Base-by-base conservation (phyloP, 306 rosid species). In the Crataegus laevigata region DNA sequence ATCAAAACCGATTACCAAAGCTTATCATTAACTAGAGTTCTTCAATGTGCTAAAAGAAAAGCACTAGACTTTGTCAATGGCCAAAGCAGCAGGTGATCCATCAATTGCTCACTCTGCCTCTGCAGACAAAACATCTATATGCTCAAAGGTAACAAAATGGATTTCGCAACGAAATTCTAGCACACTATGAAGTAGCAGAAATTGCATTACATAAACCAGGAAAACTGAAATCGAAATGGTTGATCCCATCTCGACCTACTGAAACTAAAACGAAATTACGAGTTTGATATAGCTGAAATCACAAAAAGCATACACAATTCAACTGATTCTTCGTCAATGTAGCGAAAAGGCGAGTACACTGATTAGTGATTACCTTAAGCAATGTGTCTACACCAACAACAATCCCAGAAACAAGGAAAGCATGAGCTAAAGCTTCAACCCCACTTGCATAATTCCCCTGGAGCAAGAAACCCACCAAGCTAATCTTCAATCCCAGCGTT, bases 401-500 rank as follows among this genome's bases (percentile, higher is more conserved):
- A 58, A 84, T 75, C 85, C 90, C 97, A 0, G 96, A 88, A 51
- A 84, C 74, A 45, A 85, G 50, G 17, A 80, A 84, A 79, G 82
- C 85, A 43, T 79, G 88, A 22, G 82, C 76, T 42, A 91, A 82
- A 80, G 89, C 73, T 79, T 88, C 89, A 66, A 85, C 82, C 52
- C 88, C 89, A 77, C 82, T 84, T 29, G 78, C 75, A 79, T 89
- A 85, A 79, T 82, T 80, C 36, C 82, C 90, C 60, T 85, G 87
- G 65, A 91, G 96, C 42, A 91, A 80, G 81, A 89, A 91, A 42
- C 86, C 86, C 77, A 91, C 73, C 86, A 87, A 61, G 83, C 91
- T 87, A 73, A 89, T 88, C 81, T 91, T 96, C 81, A 89, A 82
- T 77, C 84, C 88, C 75, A 91, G 84, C 82, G 88, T 86, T 52